Base-by-base conservation (phyloP, 2,329 filamentous ascomycete genomes). In the Huntiella bhutanensis region DNA sequence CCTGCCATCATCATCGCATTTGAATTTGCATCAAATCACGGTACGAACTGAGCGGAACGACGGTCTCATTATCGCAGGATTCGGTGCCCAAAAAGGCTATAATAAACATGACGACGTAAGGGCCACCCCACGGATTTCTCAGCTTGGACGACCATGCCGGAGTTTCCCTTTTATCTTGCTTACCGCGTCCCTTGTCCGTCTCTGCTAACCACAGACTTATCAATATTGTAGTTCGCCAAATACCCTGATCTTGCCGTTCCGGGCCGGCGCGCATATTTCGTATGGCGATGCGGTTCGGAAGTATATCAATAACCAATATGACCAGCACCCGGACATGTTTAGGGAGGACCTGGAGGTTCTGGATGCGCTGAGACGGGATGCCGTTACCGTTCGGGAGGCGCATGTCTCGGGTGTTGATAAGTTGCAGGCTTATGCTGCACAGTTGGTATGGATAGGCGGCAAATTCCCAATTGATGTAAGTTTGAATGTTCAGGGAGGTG, bases 251-350 rank as follows among this genome's bases (percentile, higher is more conserved):
- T 70, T 94, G 52, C 87, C 88, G 6, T 96, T 96, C 63, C 84
- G 88, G 55, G 82, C 80, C 58, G 88, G 86, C 44, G 77, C 82
- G 52, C 71, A 80, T 48, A 69, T 94, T 36, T 81, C 80, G 49
- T 72, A 96, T 51, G 81, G 83, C 47, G 70, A 75, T 51, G 82
- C 86, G 43, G 86, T 98, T 59, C 85, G 83, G 53, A 80, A 91
- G 59, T 96, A 98, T 66, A 96, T 98, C 57, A 93, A 86, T 51
- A 80, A 77, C 62, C 95, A 96, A 70, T 96, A 96, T 79, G 88
- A 96, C 62, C 91, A 98, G 60, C 88, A 94, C 59, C 88, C 91
- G 33, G 86, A 95, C 62, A 93, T 94, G 80, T 98, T 98, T 63
- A 75, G 77, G 52, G 73, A 83, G 52, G 91, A 98, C 64, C 75